A percentile compares a stretch with the other conserved stretches of the same genome.
Evolutionary conservation across 176 grass and related monocot genomes (phyloP).

Genomic region (Leersia perrieri): DNA sequence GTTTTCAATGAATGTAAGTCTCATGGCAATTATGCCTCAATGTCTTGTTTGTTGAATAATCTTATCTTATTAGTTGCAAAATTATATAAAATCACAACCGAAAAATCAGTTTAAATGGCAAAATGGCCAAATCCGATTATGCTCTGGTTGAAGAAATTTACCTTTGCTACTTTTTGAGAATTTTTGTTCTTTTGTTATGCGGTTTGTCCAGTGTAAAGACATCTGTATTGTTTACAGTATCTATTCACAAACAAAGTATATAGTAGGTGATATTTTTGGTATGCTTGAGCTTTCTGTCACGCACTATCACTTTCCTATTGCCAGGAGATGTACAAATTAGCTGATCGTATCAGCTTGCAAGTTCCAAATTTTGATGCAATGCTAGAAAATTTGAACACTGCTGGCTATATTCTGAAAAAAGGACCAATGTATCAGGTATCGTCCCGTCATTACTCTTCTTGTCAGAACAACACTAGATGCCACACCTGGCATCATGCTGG

Average conservation of each 20-base stretch:
- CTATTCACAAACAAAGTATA: not conserved
- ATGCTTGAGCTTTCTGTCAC: not conserved
- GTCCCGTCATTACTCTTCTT: not conserved
- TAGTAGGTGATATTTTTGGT: not conserved
- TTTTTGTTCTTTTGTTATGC: not conserved
- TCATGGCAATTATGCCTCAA: not conserved
- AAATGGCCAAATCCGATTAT: not conserved
- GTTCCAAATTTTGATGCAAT: constrained; percentile 57
- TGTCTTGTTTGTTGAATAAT: not conserved
- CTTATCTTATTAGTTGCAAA: not conserved
- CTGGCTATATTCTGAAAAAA: constrained; percentile 50
- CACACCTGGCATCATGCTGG: not conserved
- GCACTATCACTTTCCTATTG: constrained; percentile 22
- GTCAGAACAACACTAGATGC: not conserved
- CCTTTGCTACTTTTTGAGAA: not conserved
- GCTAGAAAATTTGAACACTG: constrained; percentile 63
- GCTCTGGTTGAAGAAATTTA: not conserved
- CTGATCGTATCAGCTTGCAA: constrained; percentile 61
- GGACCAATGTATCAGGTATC: constrained; percentile 74
- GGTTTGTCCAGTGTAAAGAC: not conserved
- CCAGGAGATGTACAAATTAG: constrained; percentile 70
- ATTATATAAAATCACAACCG: not conserved
- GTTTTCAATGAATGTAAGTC: constrained; percentile 72
- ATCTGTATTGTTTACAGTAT: not conserved
- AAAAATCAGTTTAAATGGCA: not conserved